Percentiles rank a stretch among this genome's conserved stretches.
These are phyloP conservation scores for Rhodomyrtus psidioides DNA, from an alignment of 441 rosid genomes.

Conservation along the genomic window DNA sequence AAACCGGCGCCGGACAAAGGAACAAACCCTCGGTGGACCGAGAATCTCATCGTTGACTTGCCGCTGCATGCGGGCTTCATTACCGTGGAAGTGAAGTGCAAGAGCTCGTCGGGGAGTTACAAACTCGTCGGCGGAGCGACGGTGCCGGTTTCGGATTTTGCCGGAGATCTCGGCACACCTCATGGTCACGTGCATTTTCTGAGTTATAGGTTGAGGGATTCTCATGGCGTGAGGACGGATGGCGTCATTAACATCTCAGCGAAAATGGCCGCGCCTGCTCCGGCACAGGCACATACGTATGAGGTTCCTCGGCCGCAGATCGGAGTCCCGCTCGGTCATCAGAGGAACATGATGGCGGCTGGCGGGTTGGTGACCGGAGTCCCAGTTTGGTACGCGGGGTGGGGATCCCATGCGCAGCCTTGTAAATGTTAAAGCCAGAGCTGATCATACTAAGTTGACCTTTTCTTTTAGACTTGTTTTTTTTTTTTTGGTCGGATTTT, in stretches of 20 bases:
- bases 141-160: slow-evolving; percentile 45
- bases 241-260: neutral
- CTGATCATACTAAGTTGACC: neutral
- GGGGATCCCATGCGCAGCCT: too few relatives aligned
- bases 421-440: neutral
- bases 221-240: neutral
- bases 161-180: slow-evolving; percentile 18
- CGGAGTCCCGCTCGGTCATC: neutral
- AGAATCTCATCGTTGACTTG: neutral
- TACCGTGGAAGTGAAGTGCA: slow-evolving; percentile 2
- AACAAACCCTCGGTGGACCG: neutral
- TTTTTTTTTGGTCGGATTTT: too few relatives aligned
- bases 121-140: slow-evolving; percentile 31
- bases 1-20: neutral
- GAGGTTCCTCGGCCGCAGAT: neutral
- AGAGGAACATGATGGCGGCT: neutral
- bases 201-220: neutral
- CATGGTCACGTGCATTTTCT: neutral
- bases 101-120: neutral
- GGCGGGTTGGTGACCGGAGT: neutral
- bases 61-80: neutral
- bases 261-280: neutral
- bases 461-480: too few relatives aligned
- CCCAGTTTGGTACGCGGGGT: neutral
- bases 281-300: neutral